phyloP scores from a whole-genome alignment of 1,284 basidiomycete species.

The Acaromyces ingoldii region DNA sequence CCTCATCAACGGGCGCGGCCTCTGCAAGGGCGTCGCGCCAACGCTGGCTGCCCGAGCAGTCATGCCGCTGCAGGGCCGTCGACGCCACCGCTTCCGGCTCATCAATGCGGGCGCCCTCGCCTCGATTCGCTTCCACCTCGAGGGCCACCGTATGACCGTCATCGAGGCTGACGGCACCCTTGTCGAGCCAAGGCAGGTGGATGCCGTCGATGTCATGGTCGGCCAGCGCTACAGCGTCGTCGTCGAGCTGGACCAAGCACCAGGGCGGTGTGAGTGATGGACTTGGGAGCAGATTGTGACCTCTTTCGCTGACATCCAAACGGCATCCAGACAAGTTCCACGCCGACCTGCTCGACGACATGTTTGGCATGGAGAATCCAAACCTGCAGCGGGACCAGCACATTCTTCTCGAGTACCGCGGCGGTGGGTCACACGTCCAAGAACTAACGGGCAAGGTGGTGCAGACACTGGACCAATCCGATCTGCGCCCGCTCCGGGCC shows the following conservation, averaged over 20 bases:
- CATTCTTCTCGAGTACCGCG: not conserved
- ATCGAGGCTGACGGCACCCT: constrained; percentile 19
- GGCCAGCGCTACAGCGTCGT: constrained; percentile 19
- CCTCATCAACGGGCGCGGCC: constrained; percentile 58
- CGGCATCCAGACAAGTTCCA: constrained; percentile 1
- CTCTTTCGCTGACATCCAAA: not conserved
- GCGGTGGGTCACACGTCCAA: too few relatives aligned
- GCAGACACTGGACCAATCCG: constrained; percentile 14
- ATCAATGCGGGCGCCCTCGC: constrained; percentile 54
- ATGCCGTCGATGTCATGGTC: constrained; percentile 11
- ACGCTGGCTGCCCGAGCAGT: too few relatives aligned
- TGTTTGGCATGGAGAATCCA: constrained; percentile 9
- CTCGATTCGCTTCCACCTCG: constrained; percentile 15
- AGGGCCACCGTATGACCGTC: constrained; percentile 8
- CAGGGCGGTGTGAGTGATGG: constrained; percentile 8
- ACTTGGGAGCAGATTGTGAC: not conserved
- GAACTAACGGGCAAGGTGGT: constrained; percentile 11
- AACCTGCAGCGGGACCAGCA: not conserved
- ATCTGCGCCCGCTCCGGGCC: constrained; percentile 15
- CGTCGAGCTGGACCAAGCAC: constrained; percentile 11
- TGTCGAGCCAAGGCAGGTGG: not conserved
- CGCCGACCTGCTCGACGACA: constrained; percentile 5
- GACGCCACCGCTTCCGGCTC: constrained; percentile 58
- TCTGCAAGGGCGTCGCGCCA: constrained; percentile 27
- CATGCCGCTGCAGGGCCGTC: constrained; percentile 19